Conservation (phyloP, 1,139 yeast genomes). For the Trichomonascaceae sp. region DNA sequence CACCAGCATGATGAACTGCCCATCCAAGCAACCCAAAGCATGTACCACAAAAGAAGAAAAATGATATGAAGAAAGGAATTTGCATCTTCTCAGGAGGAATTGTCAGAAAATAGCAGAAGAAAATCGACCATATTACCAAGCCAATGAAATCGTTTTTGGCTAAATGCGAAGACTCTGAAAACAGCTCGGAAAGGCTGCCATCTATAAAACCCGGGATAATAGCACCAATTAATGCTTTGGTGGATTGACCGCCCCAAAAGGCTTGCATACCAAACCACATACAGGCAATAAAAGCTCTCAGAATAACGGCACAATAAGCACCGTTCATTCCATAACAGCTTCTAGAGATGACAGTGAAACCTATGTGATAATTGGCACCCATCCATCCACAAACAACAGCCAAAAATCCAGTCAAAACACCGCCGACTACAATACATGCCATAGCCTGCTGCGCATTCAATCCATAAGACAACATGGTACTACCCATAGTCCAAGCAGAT, state of each 20-base stretch:
- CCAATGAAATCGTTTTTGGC: conserved; percentile 28
- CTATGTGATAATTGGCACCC: conserved; percentile 29
- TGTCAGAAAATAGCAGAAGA: conserved; percentile 22
- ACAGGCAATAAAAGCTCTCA: conserved; percentile 24
- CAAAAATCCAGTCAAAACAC: conserved; percentile 17
- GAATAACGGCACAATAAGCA: conserved; percentile 22
- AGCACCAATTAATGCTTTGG: conserved; percentile 21
- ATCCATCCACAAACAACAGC: conserved; percentile 28
- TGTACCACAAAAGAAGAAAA: conserved; percentile 7
- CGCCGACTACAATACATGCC: conserved; percentile 11
- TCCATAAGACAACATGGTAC: conserved; percentile 16
- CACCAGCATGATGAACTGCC: conserved; percentile 18
- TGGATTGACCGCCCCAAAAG: conserved; percentile 25
- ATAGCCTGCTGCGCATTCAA: conserved; percentile 14
- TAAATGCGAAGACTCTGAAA: conserved; percentile 27
- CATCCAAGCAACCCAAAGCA: conserved; percentile 17
- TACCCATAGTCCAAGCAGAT: conserved; percentile 14
- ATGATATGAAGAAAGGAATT: conserved; percentile 11
- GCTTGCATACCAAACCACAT: conserved; percentile 30
- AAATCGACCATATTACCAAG: conserved; percentile 24
- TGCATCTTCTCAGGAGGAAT: conserved; percentile 23
- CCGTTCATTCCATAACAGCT: conserved; percentile 29
- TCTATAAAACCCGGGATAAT: conserved; percentile 25
- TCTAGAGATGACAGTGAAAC: conserved; percentile 26
- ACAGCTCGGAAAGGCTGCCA: conserved; percentile 27